phyloP scores from a whole-genome alignment of 768 basidiomycete genomes.

The Boletus rex-veris region DNA sequence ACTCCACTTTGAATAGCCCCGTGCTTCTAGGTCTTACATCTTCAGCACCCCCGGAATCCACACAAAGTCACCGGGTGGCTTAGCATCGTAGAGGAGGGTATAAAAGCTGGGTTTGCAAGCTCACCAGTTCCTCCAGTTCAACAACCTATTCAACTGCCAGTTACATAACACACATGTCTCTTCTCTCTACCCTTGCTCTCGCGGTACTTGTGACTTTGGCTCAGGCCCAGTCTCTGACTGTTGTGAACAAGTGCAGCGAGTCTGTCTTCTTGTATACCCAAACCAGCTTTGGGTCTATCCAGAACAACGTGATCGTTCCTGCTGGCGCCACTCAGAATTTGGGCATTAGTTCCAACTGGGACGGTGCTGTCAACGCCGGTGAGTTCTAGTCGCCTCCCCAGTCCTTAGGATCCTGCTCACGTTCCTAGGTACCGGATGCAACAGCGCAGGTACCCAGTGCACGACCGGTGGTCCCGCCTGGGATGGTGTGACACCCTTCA shows the following conservation, averaged over 20 bases:
- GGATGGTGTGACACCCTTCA: slow-evolving; percentile 31
- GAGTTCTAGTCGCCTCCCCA: neutral
- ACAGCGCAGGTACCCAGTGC: slow-evolving; percentile 18
- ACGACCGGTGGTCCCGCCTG: slow-evolving; percentile 31
- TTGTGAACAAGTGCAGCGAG: slow-evolving; percentile 25
- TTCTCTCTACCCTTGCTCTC: slow-evolving; percentile 17
- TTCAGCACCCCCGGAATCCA: neutral
- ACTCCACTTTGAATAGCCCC: slow-evolving; percentile 1
- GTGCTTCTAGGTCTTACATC: neutral
- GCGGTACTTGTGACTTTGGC: slow-evolving; percentile 17
- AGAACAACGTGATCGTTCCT: slow-evolving; percentile 25
- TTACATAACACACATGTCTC: slow-evolving; percentile 16
- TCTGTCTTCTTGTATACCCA: slow-evolving; percentile 30
- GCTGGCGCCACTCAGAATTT: slow-evolving; percentile 25
- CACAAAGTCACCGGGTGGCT: neutral
- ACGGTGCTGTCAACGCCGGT: slow-evolving; percentile 31
- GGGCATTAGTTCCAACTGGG: slow-evolving; percentile 32
- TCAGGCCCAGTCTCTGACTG: slow-evolving; percentile 30
- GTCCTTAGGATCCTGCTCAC: slow-evolving; percentile 2
- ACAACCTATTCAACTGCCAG: neutral
- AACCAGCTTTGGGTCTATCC: slow-evolving; percentile 27
- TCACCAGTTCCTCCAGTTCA: neutral
- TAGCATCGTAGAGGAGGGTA: neutral
- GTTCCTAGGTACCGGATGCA: slow-evolving; percentile 27
- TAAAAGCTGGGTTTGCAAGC: slow-evolving; percentile 8